Evolutionary conservation across 2,329 filamentous ascomycete species (phyloP), one percentile per base, ranked within the genome.

Genomic region (Claviceps sp.): DNA sequence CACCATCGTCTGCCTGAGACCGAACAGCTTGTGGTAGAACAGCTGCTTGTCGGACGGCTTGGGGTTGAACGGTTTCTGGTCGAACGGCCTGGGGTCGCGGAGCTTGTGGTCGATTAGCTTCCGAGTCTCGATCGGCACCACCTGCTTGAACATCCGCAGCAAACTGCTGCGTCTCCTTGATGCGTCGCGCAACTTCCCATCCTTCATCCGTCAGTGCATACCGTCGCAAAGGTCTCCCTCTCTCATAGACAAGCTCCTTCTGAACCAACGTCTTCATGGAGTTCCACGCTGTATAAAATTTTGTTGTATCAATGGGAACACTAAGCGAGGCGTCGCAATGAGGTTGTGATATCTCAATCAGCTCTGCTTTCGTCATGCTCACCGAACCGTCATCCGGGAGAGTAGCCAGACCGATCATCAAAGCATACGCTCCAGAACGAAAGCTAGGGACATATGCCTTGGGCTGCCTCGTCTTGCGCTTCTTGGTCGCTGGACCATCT

Each of bases 241-340:
- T 80, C 57, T 86, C 82, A 52, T 81, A 82, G 0, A 90, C 84
- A 3, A 90, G 68, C 52, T 88, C 85, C 61, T 90, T 88, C 50
- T 80, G 74, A 5, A 82, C 58, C 36, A 93, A 68, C 0, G 83
- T 88, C 62, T 86, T 87, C 76, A 91, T 89, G 1, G 86, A 88
- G 60, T 79, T 85, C 86, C 86, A 93, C 0, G 87, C 87, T 0
- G 86, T 91, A 59, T 87, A 86, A 59, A 79, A 86, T 52, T 82
- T 85, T 11, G 75, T 82, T 0, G 84, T 72, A 50, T 87, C 83
- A 42, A 70, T 73, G 0, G 85, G 82, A 0, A 77, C 79, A 0
- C 77, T 83, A 59, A 88, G 89, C 0, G 85, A 89, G 2, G 82
- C 69, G 61, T 90, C 85, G 59, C 83, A 88, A 62, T 86, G 73